Percentiles rank a stretch among this genome's conserved stretches.
Conservation (phyloP, 441 rosid species). For the Biscutella laevigata region DNA sequence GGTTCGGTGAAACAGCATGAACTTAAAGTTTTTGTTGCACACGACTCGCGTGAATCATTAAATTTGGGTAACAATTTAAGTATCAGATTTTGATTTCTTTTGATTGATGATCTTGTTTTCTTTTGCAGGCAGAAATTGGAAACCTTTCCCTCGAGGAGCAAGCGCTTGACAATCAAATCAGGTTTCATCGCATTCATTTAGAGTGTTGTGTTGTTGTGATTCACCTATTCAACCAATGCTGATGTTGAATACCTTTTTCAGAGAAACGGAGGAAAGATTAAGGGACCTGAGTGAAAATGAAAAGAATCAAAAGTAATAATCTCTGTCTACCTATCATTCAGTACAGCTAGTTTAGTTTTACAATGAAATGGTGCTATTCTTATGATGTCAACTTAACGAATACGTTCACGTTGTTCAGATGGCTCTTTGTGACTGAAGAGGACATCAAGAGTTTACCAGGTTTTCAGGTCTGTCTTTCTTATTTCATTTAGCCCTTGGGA, state of each 20-base stretch:
- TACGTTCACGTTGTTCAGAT: slow-evolving; percentile 42
- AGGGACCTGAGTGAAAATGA: slow-evolving; percentile 69
- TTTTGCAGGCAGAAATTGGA: slow-evolving; percentile 63
- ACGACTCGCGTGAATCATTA: no score
- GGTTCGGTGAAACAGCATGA: slow-evolving; percentile 30
- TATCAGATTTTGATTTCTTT: no score
- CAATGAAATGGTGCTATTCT: slow-evolving; percentile 2
- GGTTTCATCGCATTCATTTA: slow-evolving; percentile 39
- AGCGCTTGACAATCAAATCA: slow-evolving; percentile 64
- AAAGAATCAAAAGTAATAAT: slow-evolving; percentile 58
- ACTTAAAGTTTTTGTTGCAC: not conserved
- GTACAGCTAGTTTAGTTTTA: not conserved
- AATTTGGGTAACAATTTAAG: no score
- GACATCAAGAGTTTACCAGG: slow-evolving; percentile 78
- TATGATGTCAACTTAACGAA: slow-evolving; percentile 13
- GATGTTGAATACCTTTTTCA: slow-evolving; percentile 34
- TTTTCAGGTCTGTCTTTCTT: slow-evolving; percentile 47
- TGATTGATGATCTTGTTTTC: slow-evolving; percentile 18
- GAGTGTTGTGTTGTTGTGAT: slow-evolving; percentile 12
- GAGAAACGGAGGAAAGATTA: slow-evolving; percentile 72
- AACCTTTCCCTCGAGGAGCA: slow-evolving; percentile 63
- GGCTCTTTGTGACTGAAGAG: slow-evolving; percentile 90
- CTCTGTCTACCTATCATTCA: slow-evolving; percentile 4
- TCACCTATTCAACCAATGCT: slow-evolving; percentile 24
- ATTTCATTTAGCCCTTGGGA: slow-evolving; percentile 12